phyloP scores from a whole-genome alignment of 257 asterid genomes.

The Solanum commersonii region DNA sequence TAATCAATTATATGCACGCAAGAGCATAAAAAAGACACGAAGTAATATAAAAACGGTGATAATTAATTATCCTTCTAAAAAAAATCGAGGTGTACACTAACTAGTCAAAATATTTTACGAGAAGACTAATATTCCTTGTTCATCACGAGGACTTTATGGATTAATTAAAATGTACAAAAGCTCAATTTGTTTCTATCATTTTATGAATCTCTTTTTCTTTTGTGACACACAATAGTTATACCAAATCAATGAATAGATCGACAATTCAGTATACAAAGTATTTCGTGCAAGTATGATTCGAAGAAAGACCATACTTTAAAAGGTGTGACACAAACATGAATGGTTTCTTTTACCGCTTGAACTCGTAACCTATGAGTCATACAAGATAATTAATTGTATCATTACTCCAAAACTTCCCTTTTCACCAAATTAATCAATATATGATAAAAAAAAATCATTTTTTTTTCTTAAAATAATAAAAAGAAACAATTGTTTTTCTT shows the following conservation, averaged over 20 bases:
- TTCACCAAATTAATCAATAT: too few species aligned
- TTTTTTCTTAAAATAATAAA: not conserved
- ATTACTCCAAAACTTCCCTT: too few species aligned
- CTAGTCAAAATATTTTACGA: not conserved
- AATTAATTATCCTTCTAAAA: not conserved
- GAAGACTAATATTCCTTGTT: not conserved
- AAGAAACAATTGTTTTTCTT: not conserved
- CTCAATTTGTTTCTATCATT: too few species aligned
- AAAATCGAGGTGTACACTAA: not conserved
- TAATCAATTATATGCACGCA: not conserved
- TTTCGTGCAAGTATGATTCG: fast-evolving
- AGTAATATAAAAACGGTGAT: not conserved
- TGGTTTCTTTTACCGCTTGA: not conserved
- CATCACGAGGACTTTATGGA: not conserved
- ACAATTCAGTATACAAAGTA: too few species aligned
- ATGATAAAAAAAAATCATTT: too few species aligned
- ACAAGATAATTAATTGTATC: too few species aligned
- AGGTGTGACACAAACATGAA: not conserved
- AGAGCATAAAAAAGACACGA: not conserved
- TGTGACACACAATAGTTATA: not conserved
- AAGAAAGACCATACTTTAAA: fast-evolving
- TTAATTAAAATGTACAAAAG: not conserved
- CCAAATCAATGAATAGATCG: too few species aligned
- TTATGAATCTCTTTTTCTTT: too few species aligned
- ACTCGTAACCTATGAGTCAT: too few species aligned